Conservation (phyloP, 2,329 filamentous ascomycete genomes). For the Fusarium tricinctum region DNA sequence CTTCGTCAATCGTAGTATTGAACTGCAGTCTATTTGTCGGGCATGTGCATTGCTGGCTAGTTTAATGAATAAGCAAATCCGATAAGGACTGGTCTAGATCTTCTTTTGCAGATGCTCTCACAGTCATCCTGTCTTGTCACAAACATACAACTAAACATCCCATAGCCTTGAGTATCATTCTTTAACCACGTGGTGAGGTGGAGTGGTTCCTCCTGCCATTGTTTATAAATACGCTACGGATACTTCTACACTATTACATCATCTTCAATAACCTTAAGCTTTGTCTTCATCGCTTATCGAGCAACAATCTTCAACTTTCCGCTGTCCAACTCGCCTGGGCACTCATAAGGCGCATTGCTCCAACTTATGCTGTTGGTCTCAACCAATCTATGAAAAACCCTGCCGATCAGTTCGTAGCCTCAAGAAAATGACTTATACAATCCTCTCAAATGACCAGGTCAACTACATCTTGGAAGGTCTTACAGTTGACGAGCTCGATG, state of each 20-base stretch:
- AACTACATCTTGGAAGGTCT: slow-evolving; percentile 67
- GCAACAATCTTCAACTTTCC: slow-evolving; percentile 13
- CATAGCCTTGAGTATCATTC: slow-evolving; percentile 18
- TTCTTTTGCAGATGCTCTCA: slow-evolving; percentile 3
- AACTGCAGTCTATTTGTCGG: neutral
- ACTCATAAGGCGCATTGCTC: neutral
- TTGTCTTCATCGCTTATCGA: slow-evolving; percentile 31
- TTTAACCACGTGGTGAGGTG: slow-evolving; percentile 36
- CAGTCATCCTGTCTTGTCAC: slow-evolving; percentile 2
- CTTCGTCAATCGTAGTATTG: neutral
- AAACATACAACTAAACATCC: slow-evolving; percentile 13
- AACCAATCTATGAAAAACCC: slow-evolving; percentile 8
- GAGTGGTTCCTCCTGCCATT: slow-evolving; percentile 37
- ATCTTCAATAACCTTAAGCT: slow-evolving; percentile 34
- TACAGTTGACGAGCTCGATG: slow-evolving; percentile 65
- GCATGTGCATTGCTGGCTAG: neutral
- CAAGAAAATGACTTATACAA: slow-evolving; percentile 66
- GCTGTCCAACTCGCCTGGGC: neutral
- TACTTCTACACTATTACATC: slow-evolving; percentile 39
- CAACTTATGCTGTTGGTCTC: neutral
- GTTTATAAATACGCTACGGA: slow-evolving; percentile 6
- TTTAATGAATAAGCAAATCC: neutral
- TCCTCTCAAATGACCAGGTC: slow-evolving; percentile 71
- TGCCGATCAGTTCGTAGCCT: neutral
- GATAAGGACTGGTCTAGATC: neutral